Evolutionary conservation across 2,329 filamentous ascomycete genomes (phyloP), one percentile per base, ranked within the genome.

Genomic region (Neopestalotiopsis rosae): DNA sequence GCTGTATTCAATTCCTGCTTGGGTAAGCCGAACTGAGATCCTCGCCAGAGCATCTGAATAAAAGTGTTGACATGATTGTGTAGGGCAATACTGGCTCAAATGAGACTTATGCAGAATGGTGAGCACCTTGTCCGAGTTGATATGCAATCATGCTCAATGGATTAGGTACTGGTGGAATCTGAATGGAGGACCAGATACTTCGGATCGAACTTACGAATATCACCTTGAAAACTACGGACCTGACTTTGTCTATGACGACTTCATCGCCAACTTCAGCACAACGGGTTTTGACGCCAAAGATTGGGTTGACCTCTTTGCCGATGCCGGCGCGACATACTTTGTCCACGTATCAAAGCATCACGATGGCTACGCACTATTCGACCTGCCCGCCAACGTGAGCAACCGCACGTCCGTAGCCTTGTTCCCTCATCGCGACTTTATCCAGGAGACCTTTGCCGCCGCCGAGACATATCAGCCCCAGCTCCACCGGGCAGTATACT

Each of bases 221-320:
- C 81, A 86, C 12, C 78, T 88, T 0, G 76, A 80, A 13, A 87
- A 81, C 0, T 89, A 86, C 70, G 87, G 87, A 0, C 81, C 81
- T 0, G 74, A 87, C 34, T 80, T 85, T 72, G 81, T 81, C 13
- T 89, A 90, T 72, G 87, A 90, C 70, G 86, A 89, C 74, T 86
- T 85, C 66, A 85, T 89, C 72, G 75, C 78, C 3, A 80, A 86
- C 69, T 89, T 88, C 76, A 89, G 85, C 0, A 85, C 85, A 0
- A 78, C 80, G 0, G 74, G 74, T 1, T 89, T 80, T 71, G 80
- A 87, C 70, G 81, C 88, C 0, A 87, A 85, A 67, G 84, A 72
- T 64, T 81, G 79, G 79, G 79, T 81, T 0, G 79, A 81, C 66
- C 73, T 82, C 2, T 77, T 81, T 68, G 79, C 77, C 2, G 79